Percentiles rank a stretch among this genome's conserved stretches.
These are phyloP conservation scores for Ochetophila trinervis DNA, from an alignment of 306 rosid genomes.

Conservation along the genomic window DNA sequence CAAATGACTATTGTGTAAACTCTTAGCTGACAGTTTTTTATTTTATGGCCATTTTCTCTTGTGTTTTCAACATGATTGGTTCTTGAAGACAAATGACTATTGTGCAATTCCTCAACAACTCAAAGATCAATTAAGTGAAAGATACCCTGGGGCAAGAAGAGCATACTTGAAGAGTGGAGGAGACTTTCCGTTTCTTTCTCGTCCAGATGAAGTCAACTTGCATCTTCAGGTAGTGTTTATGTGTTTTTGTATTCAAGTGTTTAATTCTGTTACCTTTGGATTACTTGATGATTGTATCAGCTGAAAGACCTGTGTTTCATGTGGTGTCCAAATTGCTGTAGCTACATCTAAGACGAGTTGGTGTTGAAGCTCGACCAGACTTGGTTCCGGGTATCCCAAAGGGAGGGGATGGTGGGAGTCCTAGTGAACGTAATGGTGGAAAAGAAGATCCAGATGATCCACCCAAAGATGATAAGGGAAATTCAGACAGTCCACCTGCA, in stretches of 20 bases:
- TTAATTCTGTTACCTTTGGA: neutral
- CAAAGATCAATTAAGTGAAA: conserved; percentile 83
- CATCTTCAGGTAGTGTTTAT: conserved; percentile 74
- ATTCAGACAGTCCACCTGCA: conserved; percentile 42
- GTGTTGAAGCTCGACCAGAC: conserved; percentile 84
- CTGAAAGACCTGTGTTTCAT: conserved; percentile 18
- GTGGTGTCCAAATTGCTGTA: conserved; percentile 30
- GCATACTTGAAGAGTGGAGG: conserved; percentile 88
- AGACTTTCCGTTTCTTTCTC: conserved; percentile 97
- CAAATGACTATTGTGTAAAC: too few relatives aligned
- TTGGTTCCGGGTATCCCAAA: conserved; percentile 52
- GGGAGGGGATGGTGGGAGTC: conserved; percentile 70
- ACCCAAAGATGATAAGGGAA: conserved; percentile 39
- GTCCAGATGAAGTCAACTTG: conserved; percentile 97
- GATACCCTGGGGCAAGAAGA: conserved; percentile 85
- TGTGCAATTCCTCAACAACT: conserved; percentile 89
- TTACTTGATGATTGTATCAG: neutral
- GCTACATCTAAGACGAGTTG: conserved; percentile 93
- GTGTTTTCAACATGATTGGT: conserved; percentile 21
- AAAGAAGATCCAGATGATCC: conserved; percentile 53
- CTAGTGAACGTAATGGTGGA: conserved; percentile 50
- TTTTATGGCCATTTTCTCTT: conserved; percentile 1
- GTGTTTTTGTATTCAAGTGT: neutral
- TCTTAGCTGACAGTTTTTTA: neutral
- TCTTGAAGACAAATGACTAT: conserved; percentile 87